phyloP scores from a whole-genome alignment of 345 rosid genomes.

The Acer yangbiense region DNA sequence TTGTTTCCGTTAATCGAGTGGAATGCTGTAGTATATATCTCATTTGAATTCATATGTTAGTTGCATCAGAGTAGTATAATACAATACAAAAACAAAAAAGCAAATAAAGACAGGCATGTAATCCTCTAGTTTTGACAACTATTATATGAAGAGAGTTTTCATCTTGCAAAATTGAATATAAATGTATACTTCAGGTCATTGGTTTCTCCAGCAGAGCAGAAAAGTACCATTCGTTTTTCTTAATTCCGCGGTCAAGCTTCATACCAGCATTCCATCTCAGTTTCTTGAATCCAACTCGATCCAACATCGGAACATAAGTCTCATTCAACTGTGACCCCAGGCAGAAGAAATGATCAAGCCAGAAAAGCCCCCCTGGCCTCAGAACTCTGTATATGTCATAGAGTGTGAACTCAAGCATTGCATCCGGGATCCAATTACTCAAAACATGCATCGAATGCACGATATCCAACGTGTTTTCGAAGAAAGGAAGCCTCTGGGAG shows the following conservation, averaged over 20 bases:
- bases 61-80: no score
- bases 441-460: slow-evolving; percentile 57
- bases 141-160: neutral
- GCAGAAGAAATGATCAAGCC: slow-evolving; percentile 65
- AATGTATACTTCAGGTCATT: slow-evolving; percentile 23
- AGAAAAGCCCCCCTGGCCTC: slow-evolving; percentile 58
- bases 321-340: slow-evolving; percentile 12
- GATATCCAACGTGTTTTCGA: slow-evolving; percentile 53
- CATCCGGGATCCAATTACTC: slow-evolving; percentile 52
- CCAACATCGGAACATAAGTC: no score
- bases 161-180: neutral
- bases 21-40: no score
- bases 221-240: slow-evolving; percentile 48
- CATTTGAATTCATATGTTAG: no score
- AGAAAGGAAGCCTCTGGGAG: slow-evolving; percentile 57
- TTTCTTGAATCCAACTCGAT: slow-evolving; percentile 14
- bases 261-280: slow-evolving; percentile 46
- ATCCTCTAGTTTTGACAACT: no score
- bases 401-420: slow-evolving; percentile 46
- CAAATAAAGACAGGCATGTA: no score
- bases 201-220: slow-evolving; percentile 56
- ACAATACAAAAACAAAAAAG: no score
- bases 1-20: neutral
- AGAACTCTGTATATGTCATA: slow-evolving; percentile 49
- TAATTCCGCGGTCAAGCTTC: slow-evolving; percentile 39